phyloP scores from a whole-genome alignment of 2,329 filamentous ascomycete species.

The Blastomyces emzantsi region DNA sequence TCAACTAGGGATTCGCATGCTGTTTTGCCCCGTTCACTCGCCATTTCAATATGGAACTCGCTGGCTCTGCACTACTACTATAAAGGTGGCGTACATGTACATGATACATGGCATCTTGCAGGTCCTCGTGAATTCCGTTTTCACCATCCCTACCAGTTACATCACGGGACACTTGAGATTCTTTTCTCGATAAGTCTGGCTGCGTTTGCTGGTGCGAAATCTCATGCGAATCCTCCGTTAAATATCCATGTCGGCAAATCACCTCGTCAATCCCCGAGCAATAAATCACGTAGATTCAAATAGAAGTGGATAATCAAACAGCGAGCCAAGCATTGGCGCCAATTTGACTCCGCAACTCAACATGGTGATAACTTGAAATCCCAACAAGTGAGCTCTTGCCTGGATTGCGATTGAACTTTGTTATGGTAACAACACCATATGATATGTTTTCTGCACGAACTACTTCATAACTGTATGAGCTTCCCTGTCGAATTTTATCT shows the following conservation, averaged over 20 bases:
- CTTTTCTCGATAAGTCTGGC: neutral
- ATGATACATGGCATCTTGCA: neutral
- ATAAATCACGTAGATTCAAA: neutral
- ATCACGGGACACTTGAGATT: neutral
- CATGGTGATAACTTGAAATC: neutral
- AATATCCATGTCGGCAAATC: neutral
- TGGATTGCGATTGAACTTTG: neutral
- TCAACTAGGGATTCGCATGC: neutral
- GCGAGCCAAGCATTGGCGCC: neutral
- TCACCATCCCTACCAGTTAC: neutral
- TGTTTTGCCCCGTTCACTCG: neutral
- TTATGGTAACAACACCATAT: neutral
- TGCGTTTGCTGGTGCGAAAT: neutral
- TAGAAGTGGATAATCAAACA: neutral
- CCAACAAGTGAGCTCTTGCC: neutral
- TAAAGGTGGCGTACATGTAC: neutral
- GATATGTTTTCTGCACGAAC: neutral
- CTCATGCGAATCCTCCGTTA: neutral
- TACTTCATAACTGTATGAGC: neutral
- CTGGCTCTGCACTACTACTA: neutral
- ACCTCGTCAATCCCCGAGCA: neutral
- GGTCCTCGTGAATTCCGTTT: neutral
- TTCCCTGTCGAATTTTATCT: neutral
- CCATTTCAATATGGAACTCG: neutral
- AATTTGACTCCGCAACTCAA: neutral